Evolutionary conservation across 768 basidiomycete genomes (phyloP), one percentile per base, ranked within the genome.

Genomic region (Termitomyces sp.): DNA sequence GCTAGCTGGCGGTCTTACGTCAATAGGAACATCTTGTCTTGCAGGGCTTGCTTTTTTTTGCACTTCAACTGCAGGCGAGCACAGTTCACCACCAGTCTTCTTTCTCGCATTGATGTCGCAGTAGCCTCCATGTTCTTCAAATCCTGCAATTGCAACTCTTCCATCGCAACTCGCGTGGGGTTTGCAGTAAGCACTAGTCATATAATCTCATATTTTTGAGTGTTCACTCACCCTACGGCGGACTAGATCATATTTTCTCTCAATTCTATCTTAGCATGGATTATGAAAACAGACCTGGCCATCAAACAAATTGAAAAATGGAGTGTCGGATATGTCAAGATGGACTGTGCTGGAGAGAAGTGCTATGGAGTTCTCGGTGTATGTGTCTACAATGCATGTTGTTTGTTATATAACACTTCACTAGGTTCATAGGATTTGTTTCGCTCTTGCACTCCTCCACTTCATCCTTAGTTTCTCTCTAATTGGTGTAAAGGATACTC

Each of bases 121-220:
- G 65, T 73, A 86, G 94, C 95, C 4, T 94, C 92, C 36, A 94
- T 96, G 84, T 92, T 97, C 76, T 94, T 87, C 82, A 98, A 97
- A 78, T 94, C 91, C 32, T 99, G 96, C 73, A 98, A 98, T 69
- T 99, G 97, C 76, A 98, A 98, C 69, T 96, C 94, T 9, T 96
- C 94, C 0, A 98, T 99, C 64, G 97, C 97, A 0, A 98, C 95
- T 44, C 88, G 95, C 67, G 88, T 98, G 57, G 95, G 95, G 34
- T 97, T 94, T 72, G 94, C 93, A 16, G 94, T 92, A 69, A 58
- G 88, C 70, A 24, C 20, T 32, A 2, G 26, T 37, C 13, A n/a
- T 13, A 4, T 7, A 12, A 18, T 5, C n/a, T 24, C 13, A 22
- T 14, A 9, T 16, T 10, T 6, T 14, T 1, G 32, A 32, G 18